These are phyloP conservation scores for Rhodocollybia butyracea DNA, from an alignment of 768 basidiomycete genomes.

Conservation along the genomic window DNA sequence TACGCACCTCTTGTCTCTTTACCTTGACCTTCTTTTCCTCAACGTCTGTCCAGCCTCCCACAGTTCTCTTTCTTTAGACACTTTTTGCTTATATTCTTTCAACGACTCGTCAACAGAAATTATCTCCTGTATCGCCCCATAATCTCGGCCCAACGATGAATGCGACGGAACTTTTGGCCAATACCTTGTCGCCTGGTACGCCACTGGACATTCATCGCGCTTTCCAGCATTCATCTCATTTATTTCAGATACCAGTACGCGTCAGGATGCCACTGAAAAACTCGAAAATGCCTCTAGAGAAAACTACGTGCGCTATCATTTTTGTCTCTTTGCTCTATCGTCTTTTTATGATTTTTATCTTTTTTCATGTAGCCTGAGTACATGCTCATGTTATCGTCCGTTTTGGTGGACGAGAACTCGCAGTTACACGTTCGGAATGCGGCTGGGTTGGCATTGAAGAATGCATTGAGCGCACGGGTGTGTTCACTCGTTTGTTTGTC, in stretches of 20 bases:
- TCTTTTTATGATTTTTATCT: conserved; percentile 14
- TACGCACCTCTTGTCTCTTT: conserved; percentile 2
- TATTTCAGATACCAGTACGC: conserved; percentile 73
- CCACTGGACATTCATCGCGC: conserved; percentile 28
- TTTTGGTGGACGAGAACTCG: conserved; percentile 74
- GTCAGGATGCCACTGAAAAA: conserved; percentile 88
- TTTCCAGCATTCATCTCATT: conserved; percentile 21
- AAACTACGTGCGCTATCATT: conserved; percentile 73
- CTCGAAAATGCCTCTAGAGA: conserved; percentile 83
- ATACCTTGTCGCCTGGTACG: conserved; percentile 88
- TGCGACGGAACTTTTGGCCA: conserved; percentile 85
- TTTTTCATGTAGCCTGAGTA: conserved; percentile 76
- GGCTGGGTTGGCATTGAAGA: conserved; percentile 97
- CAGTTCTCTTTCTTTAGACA: conserved; percentile 11
- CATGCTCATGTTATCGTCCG: conserved; percentile 84
- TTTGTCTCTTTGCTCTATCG: conserved; percentile 11
- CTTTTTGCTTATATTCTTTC: conserved; percentile 19
- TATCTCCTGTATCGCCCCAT: background rate
- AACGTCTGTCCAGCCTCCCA: conserved; percentile 14
- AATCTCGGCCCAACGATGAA: conserved; percentile 60
- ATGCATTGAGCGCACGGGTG: conserved; percentile 87
- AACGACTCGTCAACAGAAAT: conserved; percentile 10
- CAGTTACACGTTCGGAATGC: conserved; percentile 82
- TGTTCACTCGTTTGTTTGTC: conserved; percentile 7
- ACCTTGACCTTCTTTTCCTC: conserved; percentile 12